Conservation (phyloP, 1,139 yeast genomes). For the Diutina pseudorugosa region DNA sequence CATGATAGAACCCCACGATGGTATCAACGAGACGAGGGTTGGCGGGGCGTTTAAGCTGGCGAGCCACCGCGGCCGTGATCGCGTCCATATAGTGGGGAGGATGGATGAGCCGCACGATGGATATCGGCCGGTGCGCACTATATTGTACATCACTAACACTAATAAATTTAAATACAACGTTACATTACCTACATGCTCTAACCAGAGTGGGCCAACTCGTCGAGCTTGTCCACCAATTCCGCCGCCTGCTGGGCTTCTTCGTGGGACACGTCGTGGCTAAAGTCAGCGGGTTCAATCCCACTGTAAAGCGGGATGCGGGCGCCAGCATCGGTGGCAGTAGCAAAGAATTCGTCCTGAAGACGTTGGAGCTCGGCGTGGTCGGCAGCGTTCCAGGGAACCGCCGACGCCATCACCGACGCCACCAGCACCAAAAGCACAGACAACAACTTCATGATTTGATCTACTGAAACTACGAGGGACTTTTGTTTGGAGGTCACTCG, state of each 20-base stretch:
- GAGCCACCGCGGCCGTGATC: neutral
- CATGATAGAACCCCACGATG: neutral
- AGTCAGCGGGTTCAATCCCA: neutral
- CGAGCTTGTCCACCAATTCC: neutral
- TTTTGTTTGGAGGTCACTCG: too few species aligned
- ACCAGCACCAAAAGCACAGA: neutral
- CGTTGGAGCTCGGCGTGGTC: neutral
- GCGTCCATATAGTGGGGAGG: neutral
- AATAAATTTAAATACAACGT: neutral
- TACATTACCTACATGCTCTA: neutral
- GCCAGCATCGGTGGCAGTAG: neutral
- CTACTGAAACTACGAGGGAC: neutral
- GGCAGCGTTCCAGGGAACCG: neutral
- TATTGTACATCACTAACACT: too few species aligned
- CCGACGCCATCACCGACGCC: neutral
- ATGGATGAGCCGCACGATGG: neutral
- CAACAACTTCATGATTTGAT: neutral
- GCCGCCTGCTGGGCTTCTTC: neutral
- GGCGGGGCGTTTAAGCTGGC: neutral
- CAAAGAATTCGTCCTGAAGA: neutral
- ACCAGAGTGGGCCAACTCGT: neutral
- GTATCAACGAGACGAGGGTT: neutral
- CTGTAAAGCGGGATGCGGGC: neutral
- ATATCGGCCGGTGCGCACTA: too few species aligned
- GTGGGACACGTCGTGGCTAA: neutral